phyloP scores from a whole-genome alignment of 2,329 filamentous ascomycete genomes.

The Xylariaceae sp. region DNA sequence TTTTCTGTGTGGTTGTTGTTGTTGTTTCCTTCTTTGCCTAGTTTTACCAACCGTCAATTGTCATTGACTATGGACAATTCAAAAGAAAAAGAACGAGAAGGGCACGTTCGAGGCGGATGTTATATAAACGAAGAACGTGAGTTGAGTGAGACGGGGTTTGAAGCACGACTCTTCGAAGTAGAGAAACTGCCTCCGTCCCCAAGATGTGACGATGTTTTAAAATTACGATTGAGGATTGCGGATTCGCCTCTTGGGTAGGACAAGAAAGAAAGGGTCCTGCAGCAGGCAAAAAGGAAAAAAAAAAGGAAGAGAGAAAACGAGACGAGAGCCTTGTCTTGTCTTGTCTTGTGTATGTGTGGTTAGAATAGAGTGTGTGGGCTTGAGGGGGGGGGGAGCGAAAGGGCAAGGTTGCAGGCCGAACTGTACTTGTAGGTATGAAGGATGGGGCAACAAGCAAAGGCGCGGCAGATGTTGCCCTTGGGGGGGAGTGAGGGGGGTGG shows the following conservation, averaged over 20 bases:
- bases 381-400: constrained; percentile 16
- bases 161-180: neutral
- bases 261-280: constrained; percentile 21
- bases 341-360: constrained; percentile 22
- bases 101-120: neutral
- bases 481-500: constrained; percentile 17
- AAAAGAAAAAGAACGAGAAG: constrained; percentile 1
- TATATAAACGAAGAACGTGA: neutral
- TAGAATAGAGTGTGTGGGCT: constrained; percentile 31
- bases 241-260: constrained; percentile 21
- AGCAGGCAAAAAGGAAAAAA: constrained; percentile 14
- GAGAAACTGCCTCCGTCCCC: neutral
- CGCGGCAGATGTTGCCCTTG: constrained; percentile 33
- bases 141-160: constrained; percentile 2
- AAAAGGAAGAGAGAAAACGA: neutral
- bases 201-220: constrained; percentile 12
- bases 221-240: constrained; percentile 8
- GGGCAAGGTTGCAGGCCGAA: constrained; percentile 34
- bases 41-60: constrained; percentile 11
- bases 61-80: neutral
- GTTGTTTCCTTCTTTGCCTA: constrained; percentile 4
- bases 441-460: constrained; percentile 26
- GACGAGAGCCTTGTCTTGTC: no score
- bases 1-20: neutral
- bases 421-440: constrained; percentile 30